phyloP scores from a whole-genome alignment of 352 stramenopile species.

The Elongisporangium undulatum region DNA sequence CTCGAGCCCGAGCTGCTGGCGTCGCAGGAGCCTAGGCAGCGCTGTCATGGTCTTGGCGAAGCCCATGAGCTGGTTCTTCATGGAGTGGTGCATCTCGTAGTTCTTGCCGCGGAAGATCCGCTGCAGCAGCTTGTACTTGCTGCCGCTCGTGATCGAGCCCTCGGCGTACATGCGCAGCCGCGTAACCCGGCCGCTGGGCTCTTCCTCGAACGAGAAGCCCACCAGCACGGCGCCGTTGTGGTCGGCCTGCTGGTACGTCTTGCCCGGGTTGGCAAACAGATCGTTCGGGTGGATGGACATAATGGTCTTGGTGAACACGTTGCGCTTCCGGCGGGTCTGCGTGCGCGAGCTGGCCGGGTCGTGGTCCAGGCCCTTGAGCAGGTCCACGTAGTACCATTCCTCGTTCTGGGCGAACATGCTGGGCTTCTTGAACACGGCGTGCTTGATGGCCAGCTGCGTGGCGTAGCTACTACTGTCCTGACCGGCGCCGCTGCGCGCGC shows the following conservation, averaged over 20 bases:
- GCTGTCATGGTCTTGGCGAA: constrained; percentile 22
- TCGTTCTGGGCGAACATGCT: constrained; percentile 32
- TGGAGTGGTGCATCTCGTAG: constrained; percentile 3
- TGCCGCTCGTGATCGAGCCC: constrained; percentile 7
- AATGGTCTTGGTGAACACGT: constrained; percentile 31
- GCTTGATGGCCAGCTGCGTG: constrained; percentile 28
- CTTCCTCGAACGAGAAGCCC: constrained; percentile 26
- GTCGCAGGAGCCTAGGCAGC: constrained; percentile 20
- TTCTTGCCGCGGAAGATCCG: constrained; percentile 3
- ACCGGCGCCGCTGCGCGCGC: constrained; percentile 2
- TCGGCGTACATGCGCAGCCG: constrained; percentile 34
- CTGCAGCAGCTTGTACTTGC: constrained; percentile 1
- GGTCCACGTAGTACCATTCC: constrained; percentile 40
- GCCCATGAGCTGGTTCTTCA: constrained; percentile 20
- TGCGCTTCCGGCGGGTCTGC: not conserved
- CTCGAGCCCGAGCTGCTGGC: constrained; percentile 20
- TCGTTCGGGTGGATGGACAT: constrained; percentile 27
- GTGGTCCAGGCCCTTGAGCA: constrained; percentile 6
- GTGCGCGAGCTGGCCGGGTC: not conserved
- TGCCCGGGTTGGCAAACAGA: constrained; percentile 21
- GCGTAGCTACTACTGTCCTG: constrained; percentile 6
- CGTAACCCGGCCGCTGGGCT: constrained; percentile 15
- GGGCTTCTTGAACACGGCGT: constrained; percentile 24
- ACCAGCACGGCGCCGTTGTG: constrained; percentile 19
- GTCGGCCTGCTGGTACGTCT: constrained; percentile 18